These are phyloP conservation scores for Microcos paniculata DNA, from an alignment of 345 rosid species.

Conservation along the genomic window DNA sequence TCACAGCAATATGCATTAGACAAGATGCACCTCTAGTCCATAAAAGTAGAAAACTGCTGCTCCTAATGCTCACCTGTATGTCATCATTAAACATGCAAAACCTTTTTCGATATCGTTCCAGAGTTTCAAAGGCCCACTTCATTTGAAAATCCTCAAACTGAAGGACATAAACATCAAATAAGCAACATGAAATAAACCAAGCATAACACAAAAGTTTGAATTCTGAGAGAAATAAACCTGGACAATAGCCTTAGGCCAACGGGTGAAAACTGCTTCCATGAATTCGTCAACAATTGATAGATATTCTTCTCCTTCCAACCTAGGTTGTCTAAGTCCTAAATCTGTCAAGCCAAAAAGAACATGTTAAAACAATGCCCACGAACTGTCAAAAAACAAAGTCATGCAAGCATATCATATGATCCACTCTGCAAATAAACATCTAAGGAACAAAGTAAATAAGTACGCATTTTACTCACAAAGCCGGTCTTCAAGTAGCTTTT, in stretches of 20 bases:
- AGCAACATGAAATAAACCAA: slow-evolving; percentile 12
- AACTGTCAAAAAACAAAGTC: slow-evolving; percentile 12
- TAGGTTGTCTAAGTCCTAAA: slow-evolving; percentile 84
- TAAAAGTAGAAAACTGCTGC: slow-evolving; percentile 11
- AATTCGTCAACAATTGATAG: slow-evolving; percentile 87
- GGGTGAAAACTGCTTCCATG: slow-evolving; percentile 87
- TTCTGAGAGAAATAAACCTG: slow-evolving; percentile 51
- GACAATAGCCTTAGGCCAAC: slow-evolving; percentile 99
- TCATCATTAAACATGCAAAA: slow-evolving; percentile 99
- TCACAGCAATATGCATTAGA: slow-evolving; percentile 14
- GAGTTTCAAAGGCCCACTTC: slow-evolving; percentile 98
- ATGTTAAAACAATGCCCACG: slow-evolving; percentile 19
- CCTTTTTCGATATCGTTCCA: slow-evolving; percentile 75
- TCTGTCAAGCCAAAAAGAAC: slow-evolving; percentile 46
- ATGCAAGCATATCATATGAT: slow-evolving; percentile 8
- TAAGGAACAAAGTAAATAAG: not conserved
- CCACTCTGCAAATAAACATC: slow-evolving; percentile 5
- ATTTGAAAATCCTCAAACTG: slow-evolving; percentile 99
- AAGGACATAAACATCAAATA: slow-evolving; percentile 29
- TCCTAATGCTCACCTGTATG: slow-evolving; percentile 63
- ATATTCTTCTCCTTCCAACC: slow-evolving; percentile 96
- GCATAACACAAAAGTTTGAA: slow-evolving; percentile 21
- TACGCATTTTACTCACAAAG: slow-evolving; percentile 64
- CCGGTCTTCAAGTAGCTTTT: slow-evolving; percentile 77
- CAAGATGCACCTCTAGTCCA: not conserved